Evolutionary conservation across 768 basidiomycete genomes (phyloP), one percentile per base, ranked within the genome.

Genomic region (Gymnopilus dilepis): DNA sequence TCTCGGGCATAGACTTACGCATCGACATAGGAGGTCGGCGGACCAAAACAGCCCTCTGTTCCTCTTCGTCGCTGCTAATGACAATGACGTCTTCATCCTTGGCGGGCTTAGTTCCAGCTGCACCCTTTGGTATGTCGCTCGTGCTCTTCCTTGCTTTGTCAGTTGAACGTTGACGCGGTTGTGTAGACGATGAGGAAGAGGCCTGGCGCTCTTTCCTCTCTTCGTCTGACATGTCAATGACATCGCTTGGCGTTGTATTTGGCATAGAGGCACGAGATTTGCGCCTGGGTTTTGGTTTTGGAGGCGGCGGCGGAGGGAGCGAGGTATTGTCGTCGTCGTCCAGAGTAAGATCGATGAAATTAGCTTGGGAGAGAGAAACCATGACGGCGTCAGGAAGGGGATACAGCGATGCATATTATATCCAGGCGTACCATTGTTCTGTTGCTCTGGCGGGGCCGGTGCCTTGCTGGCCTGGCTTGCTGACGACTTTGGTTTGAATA

Each of bases 51-150:
- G 47, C 28, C 26, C 28, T 17, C 8, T 17, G 15, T n/a, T 54
- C 52, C 30, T 54, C 52, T 22, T 40, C 38, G 13, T 28, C 37
- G 24, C 52, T 54, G 37, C 52, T 54, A 13, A 54, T 40, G 34
- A 38, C 21, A 13, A 54, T 54, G 6, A 54, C 21, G 3, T 54
- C 52, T 6, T 15, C n/a, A 13, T 54, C 52, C 2, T 33, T 24
- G 6, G 8, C 51, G 37, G 6, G 45, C 4, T 4, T 4, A 11
- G 51, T 2, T 22, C 19, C 4, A 6, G 13, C 33, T 12, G 4
- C 21, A 3, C 31, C 17, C 51, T 51, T 51, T 24, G 11, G 21
- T 22, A 53, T 38, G 5, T 37, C 34, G 3, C 52, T 34, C 4
- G 37, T 53, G 34, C 52, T 53, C 52, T 38, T 53, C 33, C 37